A percentile compares a stretch with the other conserved stretches of the same genome.
These are phyloP conservation scores for Cladosporium sp. DNA, from an alignment of 2,329 filamentous ascomycete species.

Conservation along the genomic window DNA sequence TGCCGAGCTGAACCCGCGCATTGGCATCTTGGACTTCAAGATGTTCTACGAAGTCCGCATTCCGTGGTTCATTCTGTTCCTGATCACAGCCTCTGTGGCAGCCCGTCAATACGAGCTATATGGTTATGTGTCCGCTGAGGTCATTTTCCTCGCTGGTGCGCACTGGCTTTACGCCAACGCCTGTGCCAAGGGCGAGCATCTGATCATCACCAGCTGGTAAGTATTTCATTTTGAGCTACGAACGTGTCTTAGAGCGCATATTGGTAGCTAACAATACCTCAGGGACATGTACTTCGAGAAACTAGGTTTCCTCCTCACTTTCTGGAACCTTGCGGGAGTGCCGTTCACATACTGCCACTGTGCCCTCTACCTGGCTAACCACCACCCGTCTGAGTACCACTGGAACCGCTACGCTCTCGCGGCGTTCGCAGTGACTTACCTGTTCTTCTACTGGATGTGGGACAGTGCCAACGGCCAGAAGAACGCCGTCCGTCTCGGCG, in stretches of 20 bases:
- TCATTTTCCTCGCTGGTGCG: constrained; percentile 80
- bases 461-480: constrained; percentile 91
- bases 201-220: constrained; percentile 71
- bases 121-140: constrained; percentile 84
- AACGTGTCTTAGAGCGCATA: not conserved
- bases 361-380: constrained; percentile 85
- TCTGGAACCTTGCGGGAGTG: constrained; percentile 93
- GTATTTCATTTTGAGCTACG: not conserved
- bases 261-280: not conserved
- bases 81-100: constrained; percentile 73
- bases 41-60: constrained; percentile 95
- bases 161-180: constrained; percentile 92
- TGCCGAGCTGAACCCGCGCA: constrained; percentile 79
- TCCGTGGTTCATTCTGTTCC: constrained; percentile 87
- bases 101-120: constrained; percentile 81
- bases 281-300: constrained; percentile 99
- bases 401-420: constrained; percentile 71
- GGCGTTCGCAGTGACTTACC: constrained; percentile 67
- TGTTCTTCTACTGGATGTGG: constrained; percentile 89
- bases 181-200: constrained; percentile 87
- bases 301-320: constrained; percentile 96
- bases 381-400: constrained; percentile 73
- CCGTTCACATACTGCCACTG: constrained; percentile 92
- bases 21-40: constrained; percentile 80
- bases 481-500: constrained; percentile 82